Percentiles rank a stretch among this genome's conserved stretches.
phyloP scores from a whole-genome alignment of 306 rosid genomes.

The Prunus padus region DNA sequence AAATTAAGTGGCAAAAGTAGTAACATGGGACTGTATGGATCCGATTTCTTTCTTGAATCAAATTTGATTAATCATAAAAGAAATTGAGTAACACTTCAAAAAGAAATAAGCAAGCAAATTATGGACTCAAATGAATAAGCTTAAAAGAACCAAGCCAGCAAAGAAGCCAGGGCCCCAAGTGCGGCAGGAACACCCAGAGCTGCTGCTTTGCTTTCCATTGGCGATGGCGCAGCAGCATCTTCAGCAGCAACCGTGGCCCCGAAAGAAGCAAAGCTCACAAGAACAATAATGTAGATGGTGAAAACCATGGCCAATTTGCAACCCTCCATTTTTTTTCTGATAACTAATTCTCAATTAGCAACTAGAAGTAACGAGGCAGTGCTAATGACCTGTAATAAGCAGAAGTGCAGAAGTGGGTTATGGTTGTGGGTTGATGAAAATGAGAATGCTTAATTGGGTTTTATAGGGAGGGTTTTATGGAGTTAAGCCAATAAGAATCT shows the following conservation, averaged over 20 bases:
- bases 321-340: conserved; percentile 23
- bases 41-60: background rate
- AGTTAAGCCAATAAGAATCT: background rate
- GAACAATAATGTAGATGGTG: conserved; percentile 42
- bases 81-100: conserved; percentile 16
- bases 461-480: conserved; percentile 23
- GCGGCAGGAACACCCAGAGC: conserved; percentile 31
- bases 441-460: conserved; percentile 2
- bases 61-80: background rate
- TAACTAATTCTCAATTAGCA: background rate
- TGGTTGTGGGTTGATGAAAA: conserved; percentile 14
- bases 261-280: conserved; percentile 31
- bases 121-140: background rate
- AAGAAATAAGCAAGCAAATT: conserved; percentile 1
- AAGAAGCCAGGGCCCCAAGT: conserved; percentile 36
- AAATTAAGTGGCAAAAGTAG: background rate
- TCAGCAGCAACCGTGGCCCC: conserved; percentile 35
- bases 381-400: background rate
- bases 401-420: background rate
- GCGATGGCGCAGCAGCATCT: conserved; percentile 61
- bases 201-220: conserved; percentile 57
- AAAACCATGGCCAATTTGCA: conserved; percentile 34
- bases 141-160: conserved; percentile 49
- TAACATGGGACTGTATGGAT: background rate
- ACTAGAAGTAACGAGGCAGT: background rate